A percentile compares a stretch with the other conserved stretches of the same genome.
These are phyloP conservation scores for Naegleria fowleri DNA, from an alignment of 208 protist genomes.

Conservation along the genomic window DNA sequence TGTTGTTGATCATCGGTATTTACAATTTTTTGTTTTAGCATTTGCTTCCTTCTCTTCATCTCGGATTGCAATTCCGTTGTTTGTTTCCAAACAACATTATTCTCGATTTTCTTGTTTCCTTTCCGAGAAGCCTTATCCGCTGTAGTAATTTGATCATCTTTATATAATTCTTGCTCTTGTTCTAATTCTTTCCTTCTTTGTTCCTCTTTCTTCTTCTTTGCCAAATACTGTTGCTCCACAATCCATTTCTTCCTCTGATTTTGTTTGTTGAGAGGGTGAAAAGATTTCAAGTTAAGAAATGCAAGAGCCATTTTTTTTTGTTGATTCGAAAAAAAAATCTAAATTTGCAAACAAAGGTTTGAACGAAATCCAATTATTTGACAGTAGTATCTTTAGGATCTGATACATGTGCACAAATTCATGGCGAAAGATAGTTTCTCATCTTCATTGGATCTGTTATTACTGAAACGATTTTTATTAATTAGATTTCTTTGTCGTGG, in stretches of 20 bases:
- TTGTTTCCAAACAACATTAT: neutral
- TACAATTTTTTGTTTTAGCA: neutral
- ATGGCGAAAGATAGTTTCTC: no score
- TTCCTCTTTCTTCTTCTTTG: neutral
- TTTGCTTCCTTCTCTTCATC: neutral
- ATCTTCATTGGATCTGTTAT: no score
- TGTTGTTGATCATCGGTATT: neutral
- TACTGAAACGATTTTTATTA: no score
- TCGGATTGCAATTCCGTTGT: neutral
- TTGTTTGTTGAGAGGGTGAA: conserved; percentile 1
- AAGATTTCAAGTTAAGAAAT: conserved; percentile 8
- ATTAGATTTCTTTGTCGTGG: no score
- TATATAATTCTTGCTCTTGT: neutral
- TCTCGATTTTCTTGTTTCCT: neutral
- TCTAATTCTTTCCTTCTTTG: neutral
- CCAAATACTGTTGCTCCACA: neutral
- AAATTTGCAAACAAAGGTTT: no score
- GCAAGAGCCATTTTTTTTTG: neutral
- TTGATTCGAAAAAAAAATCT: no score
- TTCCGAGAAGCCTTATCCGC: neutral
- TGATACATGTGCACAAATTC: no score
- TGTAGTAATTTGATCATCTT: neutral
- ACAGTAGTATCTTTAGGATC: no score
- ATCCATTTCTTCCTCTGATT: neutral
- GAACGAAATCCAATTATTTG: no score